Evolutionary conservation across 1,284 basidiomycete species (phyloP).

Genomic region (Heterobasidion parviporum): DNA sequence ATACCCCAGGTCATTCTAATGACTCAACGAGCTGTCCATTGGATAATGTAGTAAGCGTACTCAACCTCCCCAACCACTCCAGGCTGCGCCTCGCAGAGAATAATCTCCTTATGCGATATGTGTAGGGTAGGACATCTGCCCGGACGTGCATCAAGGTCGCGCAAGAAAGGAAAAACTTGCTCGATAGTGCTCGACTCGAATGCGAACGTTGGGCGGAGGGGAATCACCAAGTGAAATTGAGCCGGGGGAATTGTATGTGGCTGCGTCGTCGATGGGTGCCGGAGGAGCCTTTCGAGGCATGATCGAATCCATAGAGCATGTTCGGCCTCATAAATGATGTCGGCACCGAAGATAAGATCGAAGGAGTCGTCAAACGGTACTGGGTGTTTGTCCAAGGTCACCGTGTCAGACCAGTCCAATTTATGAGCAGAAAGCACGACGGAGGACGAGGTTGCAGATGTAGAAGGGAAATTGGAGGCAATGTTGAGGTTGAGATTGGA

Average conservation of each 20-base stretch:
- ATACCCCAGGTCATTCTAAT: too few species aligned
- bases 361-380: conserved; percentile 55
- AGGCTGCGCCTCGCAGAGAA: conserved; percentile 44
- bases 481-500: conserved; percentile 69
- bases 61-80: conserved; percentile 39
- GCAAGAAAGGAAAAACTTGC: conserved; percentile 35
- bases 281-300: conserved; percentile 47
- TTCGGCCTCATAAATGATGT: conserved; percentile 66
- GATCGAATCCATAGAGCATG: conserved; percentile 62
- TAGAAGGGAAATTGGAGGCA: conserved; percentile 41
- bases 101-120: conserved; percentile 41
- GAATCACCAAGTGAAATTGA: conserved; percentile 68
- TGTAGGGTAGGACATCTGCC: conserved; percentile 19
- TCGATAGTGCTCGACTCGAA: conserved; percentile 54
- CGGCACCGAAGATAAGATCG: conserved; percentile 66
- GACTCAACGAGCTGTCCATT: conserved; percentile 35
- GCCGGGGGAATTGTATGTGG: conserved; percentile 7
- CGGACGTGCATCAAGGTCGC: not conserved
- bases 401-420: conserved; percentile 65
- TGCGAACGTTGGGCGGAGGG: conserved; percentile 58
- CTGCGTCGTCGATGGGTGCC: conserved; percentile 5
- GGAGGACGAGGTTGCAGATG: not conserved
- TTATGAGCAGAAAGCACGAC: conserved; percentile 25
- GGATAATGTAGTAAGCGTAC: conserved; percentile 61
- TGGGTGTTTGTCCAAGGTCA: conserved; percentile 15